These are phyloP conservation scores for Ulota crispa DNA, from an alignment of 225 moss, liverwort and hornwort species.

Conservation along the genomic window DNA sequence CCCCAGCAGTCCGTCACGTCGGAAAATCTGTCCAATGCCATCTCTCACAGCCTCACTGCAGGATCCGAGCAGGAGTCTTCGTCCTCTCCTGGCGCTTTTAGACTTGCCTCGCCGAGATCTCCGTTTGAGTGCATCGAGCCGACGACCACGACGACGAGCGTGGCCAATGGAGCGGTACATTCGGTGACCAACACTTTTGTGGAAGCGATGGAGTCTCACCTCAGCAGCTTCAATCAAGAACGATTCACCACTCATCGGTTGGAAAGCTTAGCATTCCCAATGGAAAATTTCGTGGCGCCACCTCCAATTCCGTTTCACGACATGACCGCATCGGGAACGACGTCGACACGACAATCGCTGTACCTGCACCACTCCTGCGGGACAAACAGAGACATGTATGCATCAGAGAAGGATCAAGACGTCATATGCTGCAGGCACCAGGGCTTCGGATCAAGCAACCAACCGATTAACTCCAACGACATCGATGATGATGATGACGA, in stretches of 20 bases:
- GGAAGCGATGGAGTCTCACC: slow-evolving; percentile 1
- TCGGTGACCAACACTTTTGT: slow-evolving; percentile 15
- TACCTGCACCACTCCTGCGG: slow-evolving; percentile 29
- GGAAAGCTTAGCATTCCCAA: slow-evolving; percentile 29
- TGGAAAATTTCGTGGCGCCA: slow-evolving; percentile 26
- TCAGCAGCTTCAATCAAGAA: slow-evolving; percentile 22
- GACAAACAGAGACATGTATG: slow-evolving; percentile 42
- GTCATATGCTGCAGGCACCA: slow-evolving; percentile 6
- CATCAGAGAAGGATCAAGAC: slow-evolving; percentile 24
- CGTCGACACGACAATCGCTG: slow-evolving; percentile 6
- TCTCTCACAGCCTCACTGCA: slow-evolving; percentile 22
- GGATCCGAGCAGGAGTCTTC: slow-evolving; percentile 35
- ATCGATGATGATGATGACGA: neutral
- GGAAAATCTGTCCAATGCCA: slow-evolving; percentile 33
- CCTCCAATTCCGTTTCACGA: slow-evolving; percentile 21
- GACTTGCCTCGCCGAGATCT: slow-evolving; percentile 31
- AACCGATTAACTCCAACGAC: neutral
- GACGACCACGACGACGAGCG: neutral
- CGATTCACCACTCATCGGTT: slow-evolving; percentile 14
- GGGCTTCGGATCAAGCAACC: slow-evolving; percentile 15
- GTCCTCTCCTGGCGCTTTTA: slow-evolving; percentile 12
- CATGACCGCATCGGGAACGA: slow-evolving; percentile 12
- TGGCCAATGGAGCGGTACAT: slow-evolving; percentile 1
- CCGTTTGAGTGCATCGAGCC: slow-evolving; percentile 21
- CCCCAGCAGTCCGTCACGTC: slow-evolving; percentile 37